Evolutionary conservation across 139 green algal species (phyloP).

Genomic region (Astrephomene gubernaculifera): DNA sequence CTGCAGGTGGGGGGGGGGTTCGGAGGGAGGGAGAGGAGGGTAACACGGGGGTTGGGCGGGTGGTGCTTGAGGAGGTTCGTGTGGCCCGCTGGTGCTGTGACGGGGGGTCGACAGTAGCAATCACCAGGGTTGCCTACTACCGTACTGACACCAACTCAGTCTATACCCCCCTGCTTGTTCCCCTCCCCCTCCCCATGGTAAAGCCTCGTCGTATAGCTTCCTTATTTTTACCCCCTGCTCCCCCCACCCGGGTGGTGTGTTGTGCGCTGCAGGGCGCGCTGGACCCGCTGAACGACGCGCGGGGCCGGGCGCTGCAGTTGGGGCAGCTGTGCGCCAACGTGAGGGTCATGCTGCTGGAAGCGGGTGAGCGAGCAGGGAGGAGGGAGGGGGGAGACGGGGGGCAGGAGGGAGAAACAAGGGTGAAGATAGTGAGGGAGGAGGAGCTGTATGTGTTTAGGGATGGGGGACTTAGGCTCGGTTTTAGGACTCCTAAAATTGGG

Average conservation of each 20-base stretch:
- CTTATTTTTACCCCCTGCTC: too few relatives aligned
- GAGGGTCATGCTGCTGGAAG: conserved; percentile 50
- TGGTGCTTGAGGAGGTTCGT: too few relatives aligned
- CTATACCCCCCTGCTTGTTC: too few relatives aligned
- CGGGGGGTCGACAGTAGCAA: too few relatives aligned
- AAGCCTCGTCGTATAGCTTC: too few relatives aligned
- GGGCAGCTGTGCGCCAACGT: conserved; percentile 50
- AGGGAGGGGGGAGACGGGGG: not conserved
- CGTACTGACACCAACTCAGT: too few relatives aligned
- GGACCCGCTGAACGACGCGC: conserved; percentile 91
- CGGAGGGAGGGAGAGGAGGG: not conserved
- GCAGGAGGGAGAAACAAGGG: not conserved
- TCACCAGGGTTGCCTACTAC: too few relatives aligned
- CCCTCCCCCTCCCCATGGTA: too few relatives aligned
- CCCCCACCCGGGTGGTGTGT: not conserved
- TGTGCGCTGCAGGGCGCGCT: conserved; percentile 49
- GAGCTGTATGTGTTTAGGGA: not conserved
- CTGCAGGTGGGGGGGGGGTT: conserved; percentile 64
- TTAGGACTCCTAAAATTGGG: too few relatives aligned
- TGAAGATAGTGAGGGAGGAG: not conserved
- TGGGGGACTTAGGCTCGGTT: not conserved
- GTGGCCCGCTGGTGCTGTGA: too few relatives aligned
- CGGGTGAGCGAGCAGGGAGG: conserved; percentile 27
- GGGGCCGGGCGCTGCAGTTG: conserved; percentile 66
- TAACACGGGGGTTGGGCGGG: too few relatives aligned